Conservation (phyloP, 2,329 filamentous ascomycete genomes). For the Monilinia laxa region DNA sequence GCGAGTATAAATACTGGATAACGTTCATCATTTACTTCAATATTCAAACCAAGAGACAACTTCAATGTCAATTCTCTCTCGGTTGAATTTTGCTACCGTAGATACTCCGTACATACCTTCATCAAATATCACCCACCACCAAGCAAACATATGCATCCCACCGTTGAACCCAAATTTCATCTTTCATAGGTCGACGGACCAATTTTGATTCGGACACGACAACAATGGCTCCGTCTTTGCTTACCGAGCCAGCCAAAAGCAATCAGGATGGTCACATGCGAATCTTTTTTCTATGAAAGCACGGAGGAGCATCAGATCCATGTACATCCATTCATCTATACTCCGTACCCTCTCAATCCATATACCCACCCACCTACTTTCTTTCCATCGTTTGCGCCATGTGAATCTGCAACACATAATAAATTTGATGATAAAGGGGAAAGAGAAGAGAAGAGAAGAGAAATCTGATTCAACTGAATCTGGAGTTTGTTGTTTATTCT, state of each 20-base stretch:
- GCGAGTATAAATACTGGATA: no score
- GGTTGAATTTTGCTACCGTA: no score
- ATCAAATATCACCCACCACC: no score
- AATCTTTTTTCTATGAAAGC: conserved; percentile 1
- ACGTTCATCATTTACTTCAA: no score
- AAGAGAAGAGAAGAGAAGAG: no score
- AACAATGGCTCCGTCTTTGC: not conserved
- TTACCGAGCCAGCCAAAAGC: conserved; percentile 18
- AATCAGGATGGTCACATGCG: conserved; percentile 17
- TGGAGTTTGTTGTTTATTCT: not conserved
- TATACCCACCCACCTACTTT: not conserved
- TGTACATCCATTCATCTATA: no score
- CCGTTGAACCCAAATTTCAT: not conserved
- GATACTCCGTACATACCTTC: no score
- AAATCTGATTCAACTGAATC: not conserved
- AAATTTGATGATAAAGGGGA: not conserved
- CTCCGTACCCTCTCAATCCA: not conserved
- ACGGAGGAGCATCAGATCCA: no score
- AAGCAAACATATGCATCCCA: no score
- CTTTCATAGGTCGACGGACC: not conserved
- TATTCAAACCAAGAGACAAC: no score
- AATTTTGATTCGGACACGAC: not conserved
- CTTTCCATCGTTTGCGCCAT: conserved; percentile 3
- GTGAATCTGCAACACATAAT: not conserved
- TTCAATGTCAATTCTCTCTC: no score